Base-by-base conservation (phyloP, 441 rosid genomes). In the Erodium trifolium region DNA sequence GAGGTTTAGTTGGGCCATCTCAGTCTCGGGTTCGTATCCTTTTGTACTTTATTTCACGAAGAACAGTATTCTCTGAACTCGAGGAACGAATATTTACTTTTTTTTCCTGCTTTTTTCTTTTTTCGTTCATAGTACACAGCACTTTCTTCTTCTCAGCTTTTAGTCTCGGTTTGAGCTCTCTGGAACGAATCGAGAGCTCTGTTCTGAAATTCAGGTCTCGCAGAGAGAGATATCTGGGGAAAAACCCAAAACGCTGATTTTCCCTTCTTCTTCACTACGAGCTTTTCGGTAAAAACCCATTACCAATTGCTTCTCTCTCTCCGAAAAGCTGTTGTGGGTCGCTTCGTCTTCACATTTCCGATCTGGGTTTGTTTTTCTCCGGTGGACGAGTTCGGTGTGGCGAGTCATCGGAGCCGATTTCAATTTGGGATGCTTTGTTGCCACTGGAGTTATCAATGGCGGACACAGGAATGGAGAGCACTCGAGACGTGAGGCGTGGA, bases 51-150 rank as follows among this genome's bases (percentile, higher is more conserved):
- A 74, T 72, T 63, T 80, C 76, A 76, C 71, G 81, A 70, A 76
- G 83, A 81, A 83, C 81, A 83, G 67, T 78, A 78, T 82, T 79
- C 82, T 78, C 88, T 77, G 67, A 82, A 78, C 88, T 79, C 87
- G 87, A 85, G 85, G 78, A 84, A 76, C 82, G 78, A 81, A 78
- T 82, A 39, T 9, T 9, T 39, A 5, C 45, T 86, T 71, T 13
- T 11, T 82, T 70, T 77, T 75, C 67, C 68, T 72, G 31, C 59
- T 65, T 63, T 73, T n/a, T 67, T 47, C 60, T n/a, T 37, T 53
- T 5, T 13, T 49, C 13, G 27, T 49, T 9, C 6, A 49, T n/a
- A 49, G 57, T 49, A 49, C 57, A n/a, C 3, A 49, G 41, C 10
- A 37, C 14, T 71, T 49, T 67, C 68, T 17, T 49, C 9, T 49